These are phyloP conservation scores for Euphorbia peplus DNA, from an alignment of 345 rosid genomes.

Conservation along the genomic window DNA sequence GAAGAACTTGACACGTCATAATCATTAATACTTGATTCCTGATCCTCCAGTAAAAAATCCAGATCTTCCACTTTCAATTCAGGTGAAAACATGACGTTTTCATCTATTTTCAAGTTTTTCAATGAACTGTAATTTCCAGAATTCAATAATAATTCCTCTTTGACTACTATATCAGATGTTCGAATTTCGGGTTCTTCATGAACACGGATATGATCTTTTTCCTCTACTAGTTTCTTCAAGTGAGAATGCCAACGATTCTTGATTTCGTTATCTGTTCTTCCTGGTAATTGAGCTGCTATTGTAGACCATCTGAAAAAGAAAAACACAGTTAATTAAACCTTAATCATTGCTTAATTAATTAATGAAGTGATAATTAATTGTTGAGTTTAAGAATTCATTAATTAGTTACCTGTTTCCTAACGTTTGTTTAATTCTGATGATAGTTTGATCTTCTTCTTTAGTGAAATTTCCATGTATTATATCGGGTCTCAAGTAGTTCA, in stretches of 20 bases:
- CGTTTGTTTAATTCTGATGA: slow-evolving; percentile 36
- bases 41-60: neutral
- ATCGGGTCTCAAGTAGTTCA: slow-evolving; percentile 56
- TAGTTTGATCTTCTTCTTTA: slow-evolving; percentile 43
- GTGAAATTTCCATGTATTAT: slow-evolving; percentile 56
- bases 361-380: too few species aligned
- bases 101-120: neutral
- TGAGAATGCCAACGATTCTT: slow-evolving; percentile 48
- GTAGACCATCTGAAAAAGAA: slow-evolving; percentile 41
- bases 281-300: slow-evolving; percentile 37
- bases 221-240: slow-evolving; percentile 33
- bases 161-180: too few species aligned
- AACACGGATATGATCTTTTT: neutral
- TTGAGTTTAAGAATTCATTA: neutral
- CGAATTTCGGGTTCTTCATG: neutral
- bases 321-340: too few species aligned
- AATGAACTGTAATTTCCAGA: neutral
- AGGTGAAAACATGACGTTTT: neutral
- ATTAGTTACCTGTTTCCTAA: slow-evolving; percentile 50
- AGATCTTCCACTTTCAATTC: neutral
- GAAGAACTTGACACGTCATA: too few species aligned
- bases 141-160: neutral
- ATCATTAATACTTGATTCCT: neutral
- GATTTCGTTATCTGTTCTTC: slow-evolving; percentile 43
- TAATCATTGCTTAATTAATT: too few species aligned